Evolutionary conservation across 371 early-diverging fungal species (phyloP).

Genomic region (Actinomucor elegans): DNA sequence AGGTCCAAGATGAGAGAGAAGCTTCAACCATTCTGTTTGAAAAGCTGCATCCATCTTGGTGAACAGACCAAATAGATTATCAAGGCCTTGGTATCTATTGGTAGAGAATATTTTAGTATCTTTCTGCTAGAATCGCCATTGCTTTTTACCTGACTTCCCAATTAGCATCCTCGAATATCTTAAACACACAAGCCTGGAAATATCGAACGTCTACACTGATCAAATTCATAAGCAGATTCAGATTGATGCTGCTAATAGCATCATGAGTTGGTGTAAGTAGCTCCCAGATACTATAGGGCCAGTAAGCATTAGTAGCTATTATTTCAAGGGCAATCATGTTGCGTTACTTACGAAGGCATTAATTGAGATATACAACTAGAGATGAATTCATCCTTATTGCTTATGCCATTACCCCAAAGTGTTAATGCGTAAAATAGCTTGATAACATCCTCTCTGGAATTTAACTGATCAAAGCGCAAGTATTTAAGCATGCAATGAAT

Average conservation of each 20-base stretch:
- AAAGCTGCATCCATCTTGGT: constrained; percentile 55
- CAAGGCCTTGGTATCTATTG: constrained; percentile 46
- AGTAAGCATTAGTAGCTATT: not conserved
- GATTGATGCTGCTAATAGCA: constrained; percentile 33
- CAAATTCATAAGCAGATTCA: constrained; percentile 46
- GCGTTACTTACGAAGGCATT: constrained; percentile 39
- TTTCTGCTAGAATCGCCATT: no score
- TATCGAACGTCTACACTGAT: constrained; percentile 33
- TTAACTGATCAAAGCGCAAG: constrained; percentile 34
- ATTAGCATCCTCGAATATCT: constrained; percentile 42
- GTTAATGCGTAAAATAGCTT: constrained; percentile 44
- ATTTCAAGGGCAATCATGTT: not conserved
- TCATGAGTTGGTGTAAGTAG: constrained; percentile 40
- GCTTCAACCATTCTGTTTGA: constrained; percentile 47
- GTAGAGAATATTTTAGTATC: no score
- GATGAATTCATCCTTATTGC: constrained; percentile 36
- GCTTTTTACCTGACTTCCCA: constrained; percentile 51
- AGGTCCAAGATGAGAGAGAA: constrained; percentile 50
- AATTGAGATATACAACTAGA: constrained; percentile 31
- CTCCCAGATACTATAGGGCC: constrained; percentile 45
- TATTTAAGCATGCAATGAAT: constrained; percentile 40
- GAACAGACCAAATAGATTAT: constrained; percentile 53
- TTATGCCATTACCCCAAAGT: constrained; percentile 41
- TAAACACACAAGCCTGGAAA: constrained; percentile 45
- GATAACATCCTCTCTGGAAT: constrained; percentile 35